Base-by-base conservation (phyloP, 371 early-diverging fungal genomes). In the Rhizomucor miehei region DNA sequence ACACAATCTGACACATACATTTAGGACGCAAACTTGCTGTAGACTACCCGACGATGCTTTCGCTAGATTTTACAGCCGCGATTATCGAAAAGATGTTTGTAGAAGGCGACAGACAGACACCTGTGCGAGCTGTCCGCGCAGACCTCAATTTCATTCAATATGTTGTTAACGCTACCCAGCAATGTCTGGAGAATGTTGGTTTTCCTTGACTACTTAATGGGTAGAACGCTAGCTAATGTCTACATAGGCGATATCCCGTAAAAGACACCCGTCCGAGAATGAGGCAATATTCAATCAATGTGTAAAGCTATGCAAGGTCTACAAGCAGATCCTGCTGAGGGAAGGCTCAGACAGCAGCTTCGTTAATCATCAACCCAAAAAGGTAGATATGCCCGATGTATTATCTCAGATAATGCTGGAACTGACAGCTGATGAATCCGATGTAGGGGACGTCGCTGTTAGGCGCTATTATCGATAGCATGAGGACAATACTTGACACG, bases 101-200 rank as follows among this genome's bases (percentile, higher is more conserved):
- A 8, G 52, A 62, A 52, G 56, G 60, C 36, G 38, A 52, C 17
- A 40, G 50, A 24, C 59, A 60, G 21, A 34, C 39, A 11, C 58
- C 66, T 25, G 48, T 51, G 13, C 50, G 47, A 1, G 48, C 48
- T 1, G 51, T 79, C 17, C 57, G 73, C 8, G 49, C 63, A 0
- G 67, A 80, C 55, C 52, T 75, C n/a, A 71, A 65, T 16, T 75
- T 76, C 59, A 64, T 74, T 3, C 69, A 78, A n/a, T 76, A 73
- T 54, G 51, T 78, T 21, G 63, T 75, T 1, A 37, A 66, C 62
- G 48, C 39, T 63, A 71, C 0, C 62, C 61, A 14, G 51, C 58
- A 14, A 60, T 29, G 62, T 17, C 48, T 60, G 14, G 45, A 51
- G 38, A 52, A 16, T 48, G 61, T 60, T 45, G 34, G 41, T 41